Evolutionary conservation across 352 stramenopile genomes (phyloP).

Genomic region (Halophytophthora batemanensis): DNA sequence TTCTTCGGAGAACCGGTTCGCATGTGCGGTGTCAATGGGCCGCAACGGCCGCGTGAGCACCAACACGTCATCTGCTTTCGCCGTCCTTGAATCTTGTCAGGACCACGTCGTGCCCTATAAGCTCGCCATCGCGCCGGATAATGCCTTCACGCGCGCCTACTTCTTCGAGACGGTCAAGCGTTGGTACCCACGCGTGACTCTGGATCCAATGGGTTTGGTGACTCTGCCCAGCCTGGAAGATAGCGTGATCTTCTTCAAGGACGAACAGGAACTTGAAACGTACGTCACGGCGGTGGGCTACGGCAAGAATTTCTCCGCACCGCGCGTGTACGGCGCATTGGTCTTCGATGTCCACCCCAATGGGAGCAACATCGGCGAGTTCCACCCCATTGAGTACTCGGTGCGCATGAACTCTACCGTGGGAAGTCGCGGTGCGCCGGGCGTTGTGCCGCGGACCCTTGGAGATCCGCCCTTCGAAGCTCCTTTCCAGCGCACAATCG

Average conservation of each 20-base stretch:
- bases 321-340: slow-evolving; percentile 57
- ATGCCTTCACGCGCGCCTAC: slow-evolving; percentile 56
- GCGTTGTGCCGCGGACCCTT: slow-evolving; percentile 39
- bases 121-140: slow-evolving; percentile 53
- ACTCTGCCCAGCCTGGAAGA: slow-evolving; percentile 50
- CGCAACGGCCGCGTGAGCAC: slow-evolving; percentile 36
- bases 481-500: slow-evolving; percentile 42
- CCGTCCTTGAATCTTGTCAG: slow-evolving; percentile 32
- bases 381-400: slow-evolving; percentile 55
- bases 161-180: slow-evolving; percentile 47
- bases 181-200: slow-evolving; percentile 49
- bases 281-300: slow-evolving; percentile 45
- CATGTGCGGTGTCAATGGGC: slow-evolving; percentile 23
- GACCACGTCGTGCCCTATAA: slow-evolving; percentile 40
- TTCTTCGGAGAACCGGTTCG: slow-evolving; percentile 2
- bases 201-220: slow-evolving; percentile 14
- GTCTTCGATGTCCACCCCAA: slow-evolving; percentile 56
- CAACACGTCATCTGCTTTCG: slow-evolving; percentile 29
- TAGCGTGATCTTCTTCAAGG: slow-evolving; percentile 60
- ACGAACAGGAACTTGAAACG: slow-evolving; percentile 34
- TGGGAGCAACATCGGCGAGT: slow-evolving; percentile 37
- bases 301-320: slow-evolving; percentile 33
- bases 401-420: slow-evolving; percentile 62
- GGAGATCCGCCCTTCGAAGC: slow-evolving; percentile 44
- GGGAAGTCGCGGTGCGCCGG: slow-evolving; percentile 11